These are phyloP conservation scores for Beta macrorhiza DNA, from an alignment of 179 eudicot genomes.

Conservation along the genomic window DNA sequence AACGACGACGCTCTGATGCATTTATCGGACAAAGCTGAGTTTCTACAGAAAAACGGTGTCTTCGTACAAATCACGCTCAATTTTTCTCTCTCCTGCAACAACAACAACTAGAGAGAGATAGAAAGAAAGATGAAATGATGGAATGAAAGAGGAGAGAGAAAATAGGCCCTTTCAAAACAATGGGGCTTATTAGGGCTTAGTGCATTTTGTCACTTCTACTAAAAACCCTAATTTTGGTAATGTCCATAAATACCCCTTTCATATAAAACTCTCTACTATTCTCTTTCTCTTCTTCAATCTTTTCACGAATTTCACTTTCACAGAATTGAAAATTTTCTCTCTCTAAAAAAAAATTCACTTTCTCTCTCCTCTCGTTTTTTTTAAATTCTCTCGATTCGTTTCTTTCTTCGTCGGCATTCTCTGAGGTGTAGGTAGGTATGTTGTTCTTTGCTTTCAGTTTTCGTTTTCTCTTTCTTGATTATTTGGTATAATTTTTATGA, in stretches of 20 bases:
- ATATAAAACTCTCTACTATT: not conserved
- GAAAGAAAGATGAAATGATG: no score
- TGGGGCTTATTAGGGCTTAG: not conserved
- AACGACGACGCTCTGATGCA: conserved; percentile 5
- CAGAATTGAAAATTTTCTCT: not conserved
- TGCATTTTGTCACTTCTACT: no score
- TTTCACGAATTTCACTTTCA: not conserved
- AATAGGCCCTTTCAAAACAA: not conserved
- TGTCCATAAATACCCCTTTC: not conserved
- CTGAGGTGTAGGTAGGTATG: conserved; percentile 28
- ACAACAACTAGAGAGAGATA: not conserved
- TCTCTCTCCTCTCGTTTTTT: conserved; percentile 11
- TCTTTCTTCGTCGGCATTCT: conserved; percentile 39
- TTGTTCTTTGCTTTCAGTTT: conserved; percentile 10
- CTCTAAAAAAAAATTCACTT: not conserved
- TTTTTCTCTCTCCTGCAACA: conserved; percentile 5
- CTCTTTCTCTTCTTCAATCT: not conserved
- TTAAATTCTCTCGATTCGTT: conserved; percentile 25
- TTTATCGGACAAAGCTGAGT: not conserved
- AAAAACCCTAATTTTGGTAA: conserved; percentile 8
- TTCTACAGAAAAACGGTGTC: conserved; percentile 5
- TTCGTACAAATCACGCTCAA: conserved; percentile 16
- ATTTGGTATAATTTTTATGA: not conserved
- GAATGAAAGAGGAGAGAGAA: not conserved
- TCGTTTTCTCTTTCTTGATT: conserved; percentile 16